A percentile compares a stretch with the other conserved stretches of the same genome.
These are phyloP conservation scores for Bolboschoenoplectus hybrid DNA, from an alignment of 202 grass and related monocot genomes.

Conservation along the genomic window DNA sequence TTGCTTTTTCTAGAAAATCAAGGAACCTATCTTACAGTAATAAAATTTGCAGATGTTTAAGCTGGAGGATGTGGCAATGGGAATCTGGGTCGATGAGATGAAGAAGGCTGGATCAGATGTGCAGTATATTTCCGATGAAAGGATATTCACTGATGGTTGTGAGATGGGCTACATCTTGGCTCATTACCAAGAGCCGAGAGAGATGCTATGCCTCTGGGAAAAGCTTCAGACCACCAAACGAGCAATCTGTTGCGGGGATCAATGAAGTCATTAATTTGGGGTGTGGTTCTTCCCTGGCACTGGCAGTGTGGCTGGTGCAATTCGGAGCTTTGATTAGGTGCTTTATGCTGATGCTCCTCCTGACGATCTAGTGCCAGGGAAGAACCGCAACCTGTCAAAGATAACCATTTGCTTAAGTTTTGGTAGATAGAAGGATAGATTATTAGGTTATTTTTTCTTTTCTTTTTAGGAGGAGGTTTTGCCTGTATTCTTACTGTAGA, in stretches of 20 bases:
- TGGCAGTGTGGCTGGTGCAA: background rate
- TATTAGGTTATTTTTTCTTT: background rate
- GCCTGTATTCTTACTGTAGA: constrained; percentile 12
- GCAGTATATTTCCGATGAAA: constrained; percentile 71
- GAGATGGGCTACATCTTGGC: constrained; percentile 76
- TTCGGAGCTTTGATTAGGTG: background rate
- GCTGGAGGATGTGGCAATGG: constrained; percentile 98
- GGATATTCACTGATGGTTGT: constrained; percentile 70
- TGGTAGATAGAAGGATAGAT: constrained; percentile 37
- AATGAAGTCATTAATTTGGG: background rate
- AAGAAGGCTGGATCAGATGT: constrained; percentile 59
- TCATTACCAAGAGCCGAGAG: constrained; percentile 90
- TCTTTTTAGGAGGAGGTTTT: background rate
- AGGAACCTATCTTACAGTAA: background rate
- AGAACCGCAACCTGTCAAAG: background rate
- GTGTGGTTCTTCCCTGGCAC: background rate
- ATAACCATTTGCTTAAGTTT: constrained; percentile 35
- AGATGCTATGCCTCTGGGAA: constrained; percentile 91
- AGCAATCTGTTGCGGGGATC: constrained; percentile 60
- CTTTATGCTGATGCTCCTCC: background rate
- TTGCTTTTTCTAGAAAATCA: background rate
- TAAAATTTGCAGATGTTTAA: constrained; percentile 86
- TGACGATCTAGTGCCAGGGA: background rate
- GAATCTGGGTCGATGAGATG: constrained; percentile 86
- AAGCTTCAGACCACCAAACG: constrained; percentile 66